Percentiles rank a stretch among this genome's conserved stretches.
These are phyloP conservation scores for Massarina eburnea DNA, from an alignment of 2,329 filamentous ascomycete genomes.

Conservation along the genomic window DNA sequence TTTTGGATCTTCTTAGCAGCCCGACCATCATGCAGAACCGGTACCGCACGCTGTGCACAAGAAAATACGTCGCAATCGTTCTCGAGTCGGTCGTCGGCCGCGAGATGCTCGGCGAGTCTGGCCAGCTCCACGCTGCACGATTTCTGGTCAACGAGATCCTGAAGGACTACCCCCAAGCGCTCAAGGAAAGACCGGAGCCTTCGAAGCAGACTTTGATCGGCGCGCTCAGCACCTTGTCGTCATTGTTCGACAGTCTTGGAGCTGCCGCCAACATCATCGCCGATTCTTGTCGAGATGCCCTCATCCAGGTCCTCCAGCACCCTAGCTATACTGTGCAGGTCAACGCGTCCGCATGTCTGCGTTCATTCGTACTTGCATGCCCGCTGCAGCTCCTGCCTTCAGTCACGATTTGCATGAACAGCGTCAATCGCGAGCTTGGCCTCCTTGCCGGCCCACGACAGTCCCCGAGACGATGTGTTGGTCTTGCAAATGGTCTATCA, in stretches of 20 bases:
- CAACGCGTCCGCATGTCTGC: constrained; percentile 81
- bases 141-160: constrained; percentile 83
- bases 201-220: constrained; percentile 82
- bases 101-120: constrained; percentile 83
- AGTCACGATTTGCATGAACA: constrained; percentile 96
- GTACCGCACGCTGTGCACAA: constrained; percentile 81
- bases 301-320: constrained; percentile 89
- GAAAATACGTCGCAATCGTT: constrained; percentile 81
- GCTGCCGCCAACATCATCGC: constrained; percentile 79
- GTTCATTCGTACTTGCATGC: constrained; percentile 84
- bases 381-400: constrained; percentile 89
- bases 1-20: constrained; percentile 77
- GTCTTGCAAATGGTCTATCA: constrained; percentile 88
- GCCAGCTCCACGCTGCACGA: constrained; percentile 80
- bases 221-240: constrained; percentile 75
- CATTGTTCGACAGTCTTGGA: constrained; percentile 76
- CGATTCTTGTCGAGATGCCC: constrained; percentile 80
- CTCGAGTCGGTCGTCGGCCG: constrained; percentile 81
- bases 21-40: constrained; percentile 77
- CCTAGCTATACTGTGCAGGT: constrained; percentile 96
- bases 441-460: constrained; percentile 74
- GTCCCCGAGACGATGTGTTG: constrained; percentile 80
- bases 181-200: constrained; percentile 86
- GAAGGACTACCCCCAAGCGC: constrained; percentile 89
- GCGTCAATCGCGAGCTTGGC: constrained; percentile 80